phyloP scores from a whole-genome alignment of 257 asterid species.

The Solanum etuberosum region DNA sequence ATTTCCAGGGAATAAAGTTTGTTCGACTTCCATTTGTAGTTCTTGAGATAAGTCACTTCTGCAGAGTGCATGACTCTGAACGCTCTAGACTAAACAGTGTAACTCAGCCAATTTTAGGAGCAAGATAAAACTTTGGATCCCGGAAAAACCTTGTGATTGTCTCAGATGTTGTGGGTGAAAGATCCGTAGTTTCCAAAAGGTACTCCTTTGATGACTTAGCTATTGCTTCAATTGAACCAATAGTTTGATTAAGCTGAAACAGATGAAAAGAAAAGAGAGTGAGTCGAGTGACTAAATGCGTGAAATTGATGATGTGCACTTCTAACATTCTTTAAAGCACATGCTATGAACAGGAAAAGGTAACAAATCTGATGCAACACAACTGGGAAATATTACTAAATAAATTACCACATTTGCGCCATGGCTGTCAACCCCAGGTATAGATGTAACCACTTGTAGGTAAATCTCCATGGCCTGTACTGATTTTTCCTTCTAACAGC shows the following conservation, averaged over 20 bases:
- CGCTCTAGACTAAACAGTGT: not conserved
- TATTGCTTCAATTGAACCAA: conserved; percentile 92
- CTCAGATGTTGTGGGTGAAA: conserved; percentile 82
- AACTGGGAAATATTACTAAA: not conserved
- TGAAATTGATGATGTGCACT: not conserved
- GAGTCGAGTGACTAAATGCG: not conserved
- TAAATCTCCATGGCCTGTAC: conserved; percentile 61
- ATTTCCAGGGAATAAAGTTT: not conserved
- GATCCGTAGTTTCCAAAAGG: conserved; percentile 79
- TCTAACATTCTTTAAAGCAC: not conserved
- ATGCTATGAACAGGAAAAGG: not conserved
- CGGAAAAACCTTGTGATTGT: conserved; percentile 65
- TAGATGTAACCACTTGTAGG: conserved; percentile 71
- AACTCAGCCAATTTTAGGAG: conserved; percentile 46
- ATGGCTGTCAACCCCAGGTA: conserved; percentile 83
- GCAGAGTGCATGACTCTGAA: not conserved
- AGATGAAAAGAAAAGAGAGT: not conserved
- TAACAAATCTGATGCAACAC: not conserved
- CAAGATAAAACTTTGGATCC: conserved; percentile 67
- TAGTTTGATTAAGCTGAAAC: conserved; percentile 75
- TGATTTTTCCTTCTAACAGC: conserved; percentile 61
- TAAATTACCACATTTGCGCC: conserved; percentile 68
- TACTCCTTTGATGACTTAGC: conserved; percentile 73
- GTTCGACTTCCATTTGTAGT: not conserved
- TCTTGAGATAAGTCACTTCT: not conserved